Conservation (phyloP, 2,329 filamentous ascomycete genomes). For the Fusarium tanahbumbuense region DNA sequence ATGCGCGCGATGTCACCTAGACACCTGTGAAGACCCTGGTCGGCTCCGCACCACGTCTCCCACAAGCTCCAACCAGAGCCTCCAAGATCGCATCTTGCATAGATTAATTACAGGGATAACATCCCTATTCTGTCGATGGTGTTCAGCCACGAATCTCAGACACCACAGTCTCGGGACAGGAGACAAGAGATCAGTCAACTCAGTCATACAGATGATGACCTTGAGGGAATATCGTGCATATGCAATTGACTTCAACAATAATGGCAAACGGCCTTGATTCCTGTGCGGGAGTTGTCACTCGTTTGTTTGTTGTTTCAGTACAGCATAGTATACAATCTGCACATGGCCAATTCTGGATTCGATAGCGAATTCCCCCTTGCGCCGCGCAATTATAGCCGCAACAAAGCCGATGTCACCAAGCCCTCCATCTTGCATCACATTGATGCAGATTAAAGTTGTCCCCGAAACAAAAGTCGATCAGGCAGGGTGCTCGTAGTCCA, state of each 20-base stretch:
- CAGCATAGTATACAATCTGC: conserved; percentile 12
- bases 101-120: conserved; percentile 20
- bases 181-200: conserved; percentile 3
- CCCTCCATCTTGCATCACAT: conserved; percentile 38
- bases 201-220: neutral
- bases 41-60: conserved; percentile 39
- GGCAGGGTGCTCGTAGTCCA: neutral
- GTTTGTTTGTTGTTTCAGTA: conserved; percentile 8
- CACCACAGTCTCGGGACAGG: conserved; percentile 12
- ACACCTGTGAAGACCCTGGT: conserved; percentile 43
- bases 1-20: conserved; percentile 41
- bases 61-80: conserved; percentile 42
- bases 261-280: conserved; percentile 1
- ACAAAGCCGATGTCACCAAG: conserved; percentile 12
- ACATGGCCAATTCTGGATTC: conserved; percentile 10
- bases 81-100: conserved; percentile 40
- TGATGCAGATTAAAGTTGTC: conserved; percentile 24
- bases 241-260: conserved; percentile 7
- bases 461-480: conserved; percentile 12
- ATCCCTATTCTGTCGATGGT: conserved; percentile 21
- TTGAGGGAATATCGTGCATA: conserved; percentile 17
- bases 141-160: conserved; percentile 25
- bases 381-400: conserved; percentile 23
- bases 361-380: conserved; percentile 34
- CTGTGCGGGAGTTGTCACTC: neutral